These are phyloP conservation scores for Limnanthes douglasii DNA, from an alignment of 345 rosid genomes.

Conservation along the genomic window DNA sequence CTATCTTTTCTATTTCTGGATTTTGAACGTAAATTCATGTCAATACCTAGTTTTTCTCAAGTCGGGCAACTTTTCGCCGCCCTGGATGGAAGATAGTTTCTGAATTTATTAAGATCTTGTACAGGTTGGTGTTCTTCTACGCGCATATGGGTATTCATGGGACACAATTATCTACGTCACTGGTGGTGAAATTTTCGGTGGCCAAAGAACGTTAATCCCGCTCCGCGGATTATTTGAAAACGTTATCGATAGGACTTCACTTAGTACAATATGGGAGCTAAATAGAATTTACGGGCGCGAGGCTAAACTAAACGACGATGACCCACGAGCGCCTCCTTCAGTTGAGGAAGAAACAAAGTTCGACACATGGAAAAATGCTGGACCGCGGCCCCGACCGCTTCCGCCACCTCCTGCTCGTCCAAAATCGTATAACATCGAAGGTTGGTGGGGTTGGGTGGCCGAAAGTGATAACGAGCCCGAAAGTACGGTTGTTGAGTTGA, in stretches of 20 bases:
- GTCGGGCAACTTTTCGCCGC: too few species aligned
- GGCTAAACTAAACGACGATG: slow-evolving; percentile 30
- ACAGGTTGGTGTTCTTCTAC: slow-evolving; percentile 89
- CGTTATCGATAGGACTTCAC: slow-evolving; percentile 81
- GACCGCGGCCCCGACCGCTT: slow-evolving; percentile 91
- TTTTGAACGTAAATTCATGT: too few species aligned
- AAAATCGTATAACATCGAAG: slow-evolving; percentile 82
- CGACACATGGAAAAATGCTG: slow-evolving; percentile 44
- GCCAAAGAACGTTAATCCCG: slow-evolving; percentile 78
- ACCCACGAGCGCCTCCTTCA: slow-evolving; percentile 31
- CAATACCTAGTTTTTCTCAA: too few species aligned
- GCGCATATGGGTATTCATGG: slow-evolving; percentile 88
- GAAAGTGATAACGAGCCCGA: slow-evolving; percentile 98
- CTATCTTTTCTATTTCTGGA: too few species aligned
- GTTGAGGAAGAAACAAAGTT: slow-evolving; percentile 37
- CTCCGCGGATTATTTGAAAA: slow-evolving; percentile 90
- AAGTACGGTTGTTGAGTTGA: slow-evolving; percentile 85
- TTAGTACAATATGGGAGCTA: slow-evolving; percentile 81
- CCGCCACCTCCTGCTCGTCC: slow-evolving; percentile 93
- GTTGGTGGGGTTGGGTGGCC: slow-evolving; percentile 99
- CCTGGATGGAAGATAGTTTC: too few species aligned
- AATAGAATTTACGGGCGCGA: slow-evolving; percentile 80
- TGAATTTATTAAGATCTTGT: slow-evolving; percentile 4
- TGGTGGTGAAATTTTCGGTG: slow-evolving; percentile 95
- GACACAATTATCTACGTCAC: slow-evolving; percentile 79